phyloP scores from a whole-genome alignment of 2,329 filamentous ascomycete species.

The Ophiostoma pallidulum region DNA sequence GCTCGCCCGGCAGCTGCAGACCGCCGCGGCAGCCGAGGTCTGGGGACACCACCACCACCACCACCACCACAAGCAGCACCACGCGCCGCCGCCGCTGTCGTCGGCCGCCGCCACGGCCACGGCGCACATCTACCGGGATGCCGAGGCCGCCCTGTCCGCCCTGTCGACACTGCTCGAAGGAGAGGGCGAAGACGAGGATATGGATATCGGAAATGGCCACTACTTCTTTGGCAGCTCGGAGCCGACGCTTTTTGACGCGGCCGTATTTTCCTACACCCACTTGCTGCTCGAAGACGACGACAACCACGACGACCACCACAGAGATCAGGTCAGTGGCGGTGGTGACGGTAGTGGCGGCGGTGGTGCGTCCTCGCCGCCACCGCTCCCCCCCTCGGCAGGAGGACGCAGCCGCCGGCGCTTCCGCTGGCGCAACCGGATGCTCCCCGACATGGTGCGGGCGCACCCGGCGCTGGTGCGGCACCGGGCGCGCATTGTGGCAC shows the following conservation, averaged over 20 bases:
- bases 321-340: no score
- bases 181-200: slow-evolving; percentile 20
- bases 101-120: slow-evolving; percentile 26
- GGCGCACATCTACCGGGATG: slow-evolving; percentile 32
- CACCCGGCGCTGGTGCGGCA: slow-evolving; percentile 58
- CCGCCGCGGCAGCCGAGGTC: slow-evolving; percentile 60
- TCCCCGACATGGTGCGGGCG: slow-evolving; percentile 47
- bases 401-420: no score
- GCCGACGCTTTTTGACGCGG: slow-evolving; percentile 76
- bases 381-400: no score
- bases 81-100: background rate
- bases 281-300: slow-evolving; percentile 54
- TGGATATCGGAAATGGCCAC: slow-evolving; percentile 24
- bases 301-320: background rate
- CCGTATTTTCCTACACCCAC: slow-evolving; percentile 82
- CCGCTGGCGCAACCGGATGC: slow-evolving; percentile 53
- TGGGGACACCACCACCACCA: no score
- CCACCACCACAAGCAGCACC: no score
- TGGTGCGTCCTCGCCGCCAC: no score
- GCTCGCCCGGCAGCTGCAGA: slow-evolving; percentile 56
- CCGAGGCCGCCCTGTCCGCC: slow-evolving; percentile 36
- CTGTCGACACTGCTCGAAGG: slow-evolving; percentile 32
- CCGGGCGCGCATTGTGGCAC: slow-evolving; percentile 34
- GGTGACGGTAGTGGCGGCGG: no score
- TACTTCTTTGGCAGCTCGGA: slow-evolving; percentile 48